Percentiles rank a stretch among this genome's conserved stretches.
These are phyloP conservation scores for Suhomyces bokatorum DNA, from an alignment of 1,139 yeast species.

Conservation along the genomic window DNA sequence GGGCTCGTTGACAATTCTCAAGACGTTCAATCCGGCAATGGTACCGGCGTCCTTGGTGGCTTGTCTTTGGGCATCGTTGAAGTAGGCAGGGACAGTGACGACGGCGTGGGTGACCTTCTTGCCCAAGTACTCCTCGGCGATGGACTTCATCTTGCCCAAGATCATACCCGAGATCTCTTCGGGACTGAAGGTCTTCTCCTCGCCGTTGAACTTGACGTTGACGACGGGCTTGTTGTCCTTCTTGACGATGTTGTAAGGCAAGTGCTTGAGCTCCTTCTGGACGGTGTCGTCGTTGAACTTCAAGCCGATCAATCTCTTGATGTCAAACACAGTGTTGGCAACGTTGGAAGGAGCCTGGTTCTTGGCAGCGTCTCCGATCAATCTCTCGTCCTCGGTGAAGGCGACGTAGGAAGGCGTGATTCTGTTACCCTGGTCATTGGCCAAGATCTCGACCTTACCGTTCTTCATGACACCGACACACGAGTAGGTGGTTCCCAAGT, in stretches of 20 bases:
- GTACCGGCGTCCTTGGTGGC: constrained; percentile 98
- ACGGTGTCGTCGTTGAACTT: constrained; percentile 73
- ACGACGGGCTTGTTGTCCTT: constrained; percentile 80
- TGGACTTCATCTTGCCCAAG: constrained; percentile 86
- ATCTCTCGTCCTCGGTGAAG: constrained; percentile 79
- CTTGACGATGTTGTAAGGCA: constrained; percentile 71
- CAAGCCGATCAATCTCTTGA: constrained; percentile 84
- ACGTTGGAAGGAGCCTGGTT: constrained; percentile 88
- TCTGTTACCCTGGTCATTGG: constrained; percentile 95
- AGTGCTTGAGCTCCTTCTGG: constrained; percentile 79
- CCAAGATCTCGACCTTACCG: constrained; percentile 88
- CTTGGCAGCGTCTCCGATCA: constrained; percentile 94
- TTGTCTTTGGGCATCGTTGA: constrained; percentile 98
- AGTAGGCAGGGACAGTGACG: constrained; percentile 96
- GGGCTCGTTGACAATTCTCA: constrained; percentile 96
- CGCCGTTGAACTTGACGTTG: constrained; percentile 64
- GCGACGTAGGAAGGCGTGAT: constrained; percentile 92
- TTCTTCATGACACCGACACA: constrained; percentile 94
- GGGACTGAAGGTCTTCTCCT: constrained; percentile 69
- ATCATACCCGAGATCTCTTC: constrained; percentile 94
- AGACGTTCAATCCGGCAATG: constrained; percentile 91
- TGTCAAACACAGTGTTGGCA: constrained; percentile 76
- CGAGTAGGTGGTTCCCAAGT: constrained; percentile 85
- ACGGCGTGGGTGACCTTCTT: constrained; percentile 90
- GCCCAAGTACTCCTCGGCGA: constrained; percentile 91